Evolutionary conservation across 2,329 filamentous ascomycete species (phyloP).

Genomic region (Penicillium sp.): DNA sequence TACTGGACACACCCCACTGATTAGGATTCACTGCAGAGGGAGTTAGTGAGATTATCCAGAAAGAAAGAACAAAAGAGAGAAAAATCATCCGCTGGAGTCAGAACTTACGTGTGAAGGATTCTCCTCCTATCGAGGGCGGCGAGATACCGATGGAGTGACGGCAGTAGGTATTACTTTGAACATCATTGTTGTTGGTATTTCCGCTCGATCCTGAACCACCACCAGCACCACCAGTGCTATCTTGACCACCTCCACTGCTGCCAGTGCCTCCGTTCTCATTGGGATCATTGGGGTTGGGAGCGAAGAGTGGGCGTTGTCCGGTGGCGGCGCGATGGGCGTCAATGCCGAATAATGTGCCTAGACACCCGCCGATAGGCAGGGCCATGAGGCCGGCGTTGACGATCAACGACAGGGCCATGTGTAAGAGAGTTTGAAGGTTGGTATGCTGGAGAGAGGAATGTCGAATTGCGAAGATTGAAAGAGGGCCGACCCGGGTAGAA

Average conservation of each 20-base stretch:
- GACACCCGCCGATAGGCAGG: constrained; percentile 55
- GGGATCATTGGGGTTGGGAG: constrained; percentile 33
- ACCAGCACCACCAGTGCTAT: constrained; percentile 20
- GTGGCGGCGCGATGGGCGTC: constrained; percentile 49
- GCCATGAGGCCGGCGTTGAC: constrained; percentile 57
- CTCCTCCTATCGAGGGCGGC: constrained; percentile 46
- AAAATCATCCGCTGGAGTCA: not conserved
- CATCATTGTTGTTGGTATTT: constrained; percentile 36
- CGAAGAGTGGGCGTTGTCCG: constrained; percentile 53
- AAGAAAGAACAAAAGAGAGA: too few species aligned
- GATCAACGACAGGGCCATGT: constrained; percentile 47
- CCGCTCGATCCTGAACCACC: constrained; percentile 7
- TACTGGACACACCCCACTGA: constrained; percentile 55
- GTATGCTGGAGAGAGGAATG: constrained; percentile 1
- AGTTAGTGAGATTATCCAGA: not conserved
- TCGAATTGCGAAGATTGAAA: not conserved
- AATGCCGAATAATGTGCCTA: constrained; percentile 56
- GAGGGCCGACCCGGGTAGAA: not conserved
- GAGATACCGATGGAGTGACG: constrained; percentile 52
- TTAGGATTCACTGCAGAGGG: constrained; percentile 57
- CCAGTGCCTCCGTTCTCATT: constrained; percentile 1
- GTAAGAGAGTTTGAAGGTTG: not conserved
- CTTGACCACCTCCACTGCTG: not conserved
- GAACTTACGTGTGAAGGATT: constrained; percentile 55
- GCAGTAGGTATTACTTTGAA: constrained; percentile 46